Percentiles rank a stretch among this genome's conserved stretches.
These are phyloP conservation scores for Trichoderma oligosporum DNA, from an alignment of 2,329 filamentous ascomycete species.

Conservation along the genomic window DNA sequence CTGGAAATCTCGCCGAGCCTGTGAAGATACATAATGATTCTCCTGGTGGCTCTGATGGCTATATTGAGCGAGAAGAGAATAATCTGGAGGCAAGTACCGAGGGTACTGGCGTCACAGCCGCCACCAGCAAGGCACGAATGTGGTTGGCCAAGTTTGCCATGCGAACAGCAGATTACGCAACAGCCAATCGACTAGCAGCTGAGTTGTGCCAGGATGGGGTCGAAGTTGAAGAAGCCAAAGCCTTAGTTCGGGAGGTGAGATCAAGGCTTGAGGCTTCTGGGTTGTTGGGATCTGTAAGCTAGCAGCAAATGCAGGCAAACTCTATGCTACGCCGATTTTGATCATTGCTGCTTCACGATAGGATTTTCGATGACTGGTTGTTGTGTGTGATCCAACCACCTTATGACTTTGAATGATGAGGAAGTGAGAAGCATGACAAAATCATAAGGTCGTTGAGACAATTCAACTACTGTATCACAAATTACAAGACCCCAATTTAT, in stretches of 20 bases:
- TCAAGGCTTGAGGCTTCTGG: slow-evolving; percentile 62
- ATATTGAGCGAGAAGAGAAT: slow-evolving; percentile 32
- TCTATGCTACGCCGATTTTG: background rate
- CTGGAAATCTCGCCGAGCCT: slow-evolving; percentile 43
- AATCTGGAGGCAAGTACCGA: slow-evolving; percentile 36
- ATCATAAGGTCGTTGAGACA: background rate
- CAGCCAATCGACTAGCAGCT: slow-evolving; percentile 75
- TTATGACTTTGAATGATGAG: background rate
- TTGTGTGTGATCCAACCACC: background rate
- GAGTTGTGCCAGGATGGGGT: slow-evolving; percentile 94
- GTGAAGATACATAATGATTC: slow-evolving; percentile 56
- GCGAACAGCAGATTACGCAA: slow-evolving; percentile 66
- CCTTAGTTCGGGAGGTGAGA: slow-evolving; percentile 80
- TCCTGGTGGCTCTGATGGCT: slow-evolving; percentile 38
- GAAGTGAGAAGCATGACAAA: background rate
- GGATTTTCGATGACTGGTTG: background rate
- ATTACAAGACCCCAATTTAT: background rate
- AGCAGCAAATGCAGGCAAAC: slow-evolving; percentile 17
- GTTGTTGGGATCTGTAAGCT: slow-evolving; percentile 28
- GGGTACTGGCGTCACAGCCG: slow-evolving; percentile 81
- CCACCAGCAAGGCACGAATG: slow-evolving; percentile 86
- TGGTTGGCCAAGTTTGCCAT: slow-evolving; percentile 88
- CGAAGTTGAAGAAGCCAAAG: slow-evolving; percentile 96
- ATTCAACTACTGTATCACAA: background rate
- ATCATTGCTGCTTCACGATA: background rate